Percentiles rank a stretch among this genome's conserved stretches.
phyloP scores from a whole-genome alignment of 805 yeast genomes.

The Brettanomyces anomalus region DNA sequence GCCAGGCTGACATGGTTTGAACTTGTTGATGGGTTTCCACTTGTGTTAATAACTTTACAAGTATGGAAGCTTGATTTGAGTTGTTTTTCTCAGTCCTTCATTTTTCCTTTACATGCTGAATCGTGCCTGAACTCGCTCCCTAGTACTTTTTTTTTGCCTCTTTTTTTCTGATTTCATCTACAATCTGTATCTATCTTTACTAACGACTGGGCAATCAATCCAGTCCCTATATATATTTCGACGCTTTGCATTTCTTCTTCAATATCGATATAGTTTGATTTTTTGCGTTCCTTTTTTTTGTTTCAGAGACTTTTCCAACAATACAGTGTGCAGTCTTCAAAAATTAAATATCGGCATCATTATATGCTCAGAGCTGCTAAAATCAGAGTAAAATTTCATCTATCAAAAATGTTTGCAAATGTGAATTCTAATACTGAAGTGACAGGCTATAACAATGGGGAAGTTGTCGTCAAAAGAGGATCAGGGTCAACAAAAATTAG shows the following conservation, averaged over 20 bases:
- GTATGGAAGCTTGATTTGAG: no score
- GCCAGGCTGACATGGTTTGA: no score
- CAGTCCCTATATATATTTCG: neutral
- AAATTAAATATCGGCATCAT: neutral
- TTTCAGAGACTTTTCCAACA: no score
- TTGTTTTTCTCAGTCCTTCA: no score
- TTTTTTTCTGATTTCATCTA: no score
- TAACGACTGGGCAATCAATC: neutral
- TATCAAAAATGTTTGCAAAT: slow-evolving; percentile 7
- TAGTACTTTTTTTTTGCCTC: no score
- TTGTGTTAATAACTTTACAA: no score
- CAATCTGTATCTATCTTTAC: neutral
- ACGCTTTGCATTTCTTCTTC: neutral
- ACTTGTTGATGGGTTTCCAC: no score
- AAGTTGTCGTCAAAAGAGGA: slow-evolving; percentile 34
- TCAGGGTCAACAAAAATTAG: slow-evolving; percentile 43
- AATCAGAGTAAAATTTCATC: neutral
- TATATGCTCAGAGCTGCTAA: neutral
- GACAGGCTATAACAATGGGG: slow-evolving; percentile 26
- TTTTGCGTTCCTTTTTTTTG: neutral
- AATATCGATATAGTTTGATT: neutral
- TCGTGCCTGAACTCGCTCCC: no score
- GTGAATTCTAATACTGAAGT: no score
- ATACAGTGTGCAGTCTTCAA: neutral
- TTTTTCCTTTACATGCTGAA: no score